Percentiles rank a stretch among this genome's conserved stretches.
These are phyloP conservation scores for Aureobasidium sp. DNA, from an alignment of 2,329 filamentous ascomycete genomes.

Conservation along the genomic window DNA sequence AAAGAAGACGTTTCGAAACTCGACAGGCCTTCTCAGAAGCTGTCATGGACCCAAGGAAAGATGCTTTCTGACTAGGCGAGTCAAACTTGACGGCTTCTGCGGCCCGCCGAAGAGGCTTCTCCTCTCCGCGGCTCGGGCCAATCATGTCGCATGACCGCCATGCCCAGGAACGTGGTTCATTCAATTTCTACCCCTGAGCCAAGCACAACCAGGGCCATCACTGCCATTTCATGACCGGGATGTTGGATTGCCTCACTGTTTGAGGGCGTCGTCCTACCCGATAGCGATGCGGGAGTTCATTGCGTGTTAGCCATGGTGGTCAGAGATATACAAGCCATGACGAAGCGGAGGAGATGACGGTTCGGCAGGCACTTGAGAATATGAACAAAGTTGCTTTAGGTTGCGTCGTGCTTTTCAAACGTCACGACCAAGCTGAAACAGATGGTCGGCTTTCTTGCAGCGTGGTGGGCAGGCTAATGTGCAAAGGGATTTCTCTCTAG, in stretches of 20 bases:
- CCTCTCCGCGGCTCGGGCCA: background rate
- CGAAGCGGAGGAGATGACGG: slow-evolving; percentile 1
- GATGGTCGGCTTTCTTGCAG: slow-evolving; percentile 8
- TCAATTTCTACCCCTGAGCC: slow-evolving; percentile 13
- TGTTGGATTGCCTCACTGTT: background rate
- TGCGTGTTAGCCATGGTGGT: slow-evolving; percentile 3
- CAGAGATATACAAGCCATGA: background rate
- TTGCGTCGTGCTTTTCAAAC: background rate
- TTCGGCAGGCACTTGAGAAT: background rate
- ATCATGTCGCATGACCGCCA: slow-evolving; percentile 4
- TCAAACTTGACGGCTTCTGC: slow-evolving; percentile 2
- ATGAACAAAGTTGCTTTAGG: background rate
- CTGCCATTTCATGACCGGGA: background rate
- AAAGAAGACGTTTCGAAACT: background rate
- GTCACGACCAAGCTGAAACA: slow-evolving; percentile 2
- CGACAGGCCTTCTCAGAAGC: slow-evolving; percentile 6
- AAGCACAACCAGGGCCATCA: background rate
- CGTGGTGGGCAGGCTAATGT: slow-evolving; percentile 8
- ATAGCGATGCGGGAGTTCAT: background rate
- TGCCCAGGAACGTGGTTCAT: slow-evolving; percentile 11
- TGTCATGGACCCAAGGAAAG: background rate
- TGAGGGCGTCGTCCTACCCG: background rate
- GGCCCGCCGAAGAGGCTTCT: slow-evolving; percentile 5
- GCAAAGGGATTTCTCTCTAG: background rate
- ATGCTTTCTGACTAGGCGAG: background rate